Percentiles rank a stretch among this genome's conserved stretches.
Evolutionary conservation across 768 basidiomycete species (phyloP).

Genomic region (Phallus indusiatus): DNA sequence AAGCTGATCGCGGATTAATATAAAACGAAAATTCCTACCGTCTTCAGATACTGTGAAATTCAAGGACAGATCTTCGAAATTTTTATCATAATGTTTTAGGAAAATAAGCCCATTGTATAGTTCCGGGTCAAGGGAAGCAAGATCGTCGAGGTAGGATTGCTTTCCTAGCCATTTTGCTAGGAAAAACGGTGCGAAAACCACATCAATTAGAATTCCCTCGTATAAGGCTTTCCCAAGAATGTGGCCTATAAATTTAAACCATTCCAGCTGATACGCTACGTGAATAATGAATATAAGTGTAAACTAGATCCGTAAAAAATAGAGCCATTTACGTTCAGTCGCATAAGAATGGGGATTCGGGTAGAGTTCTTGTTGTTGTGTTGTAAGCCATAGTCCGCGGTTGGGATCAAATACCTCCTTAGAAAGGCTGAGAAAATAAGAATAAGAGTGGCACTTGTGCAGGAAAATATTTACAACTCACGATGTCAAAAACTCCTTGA

Average conservation of each 20-base stretch:
- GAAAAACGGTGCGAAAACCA: conserved; percentile 94
- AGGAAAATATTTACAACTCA: conserved; percentile 16
- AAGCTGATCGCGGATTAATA: background rate
- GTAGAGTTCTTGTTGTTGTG: conserved; percentile 86
- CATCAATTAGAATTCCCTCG: conserved; percentile 90
- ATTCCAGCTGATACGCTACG: conserved; percentile 72
- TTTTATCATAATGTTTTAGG: conserved; percentile 83
- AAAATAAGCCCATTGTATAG: conserved; percentile 88
- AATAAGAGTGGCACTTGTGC: background rate
- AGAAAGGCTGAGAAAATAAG: conserved; percentile 42
- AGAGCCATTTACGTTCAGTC: conserved; percentile 56
- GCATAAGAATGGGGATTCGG: conserved; percentile 92
- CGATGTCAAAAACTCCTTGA: conserved; percentile 92
- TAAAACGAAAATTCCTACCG: conserved; percentile 36
- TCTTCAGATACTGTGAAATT: conserved; percentile 86
- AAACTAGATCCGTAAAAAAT: background rate
- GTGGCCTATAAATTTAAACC: conserved; percentile 90
- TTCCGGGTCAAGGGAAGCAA: conserved; percentile 84
- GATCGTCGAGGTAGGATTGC: conserved; percentile 88
- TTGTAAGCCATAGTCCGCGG: conserved; percentile 88
- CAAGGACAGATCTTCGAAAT: conserved; percentile 79
- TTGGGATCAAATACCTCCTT: conserved; percentile 95
- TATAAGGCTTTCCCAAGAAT: conserved; percentile 96
- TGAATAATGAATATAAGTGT: background rate
- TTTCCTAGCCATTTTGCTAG: conserved; percentile 91